Base-by-base conservation (phyloP, 2,329 filamentous ascomycete species). In the Alternaria gansuensis region DNA sequence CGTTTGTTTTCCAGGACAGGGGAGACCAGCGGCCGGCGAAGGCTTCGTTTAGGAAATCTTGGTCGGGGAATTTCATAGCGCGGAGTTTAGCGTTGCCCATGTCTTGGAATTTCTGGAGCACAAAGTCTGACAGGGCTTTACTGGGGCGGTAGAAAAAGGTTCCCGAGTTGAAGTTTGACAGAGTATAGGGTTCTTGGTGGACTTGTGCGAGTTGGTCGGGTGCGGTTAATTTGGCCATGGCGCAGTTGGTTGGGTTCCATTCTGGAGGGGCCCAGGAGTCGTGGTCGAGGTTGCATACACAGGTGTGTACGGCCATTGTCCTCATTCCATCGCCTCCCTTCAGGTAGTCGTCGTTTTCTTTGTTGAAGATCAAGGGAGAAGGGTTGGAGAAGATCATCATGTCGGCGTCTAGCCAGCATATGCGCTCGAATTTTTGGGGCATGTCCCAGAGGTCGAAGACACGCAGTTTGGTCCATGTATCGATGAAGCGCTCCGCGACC, bases 391-490 rank as follows among this genome's bases (percentile, higher is more conserved):
- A 80, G 33, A 84, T 70, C 56, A 82, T 77, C 77, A 84, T 84
- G 61, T 85, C 83, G 8, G 82, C 82, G 61, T 85, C 83, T 4
- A 85, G 75, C 62, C 83, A 84, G 64, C 82, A 83, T 14, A 83
- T 64, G 6, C 74, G 75, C 39, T 81, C 75, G 41, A 67, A 67
- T 3, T 37, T 33, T 24, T 36, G 45, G 0, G 46, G 33, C 14
- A 58, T 66, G 34, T 54, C 68, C 71, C 63, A 71, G 60, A 82
- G 59, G 54, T 83, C 79, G 65, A 85, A 85, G 23, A 84, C 82
- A n/a, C 82, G 79, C 3, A 85, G 75, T 64, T 85, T 85, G 3
- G 83, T 85, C 80, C 82, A 85, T 3, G 83, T 85, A 62, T 85
- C 83, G 56, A 76, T 77, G 70, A 85, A 85, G 23, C 83, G 79